Conservation (phyloP, 2,329 filamentous ascomycete species). For the Hirsutella thompsonii region DNA sequence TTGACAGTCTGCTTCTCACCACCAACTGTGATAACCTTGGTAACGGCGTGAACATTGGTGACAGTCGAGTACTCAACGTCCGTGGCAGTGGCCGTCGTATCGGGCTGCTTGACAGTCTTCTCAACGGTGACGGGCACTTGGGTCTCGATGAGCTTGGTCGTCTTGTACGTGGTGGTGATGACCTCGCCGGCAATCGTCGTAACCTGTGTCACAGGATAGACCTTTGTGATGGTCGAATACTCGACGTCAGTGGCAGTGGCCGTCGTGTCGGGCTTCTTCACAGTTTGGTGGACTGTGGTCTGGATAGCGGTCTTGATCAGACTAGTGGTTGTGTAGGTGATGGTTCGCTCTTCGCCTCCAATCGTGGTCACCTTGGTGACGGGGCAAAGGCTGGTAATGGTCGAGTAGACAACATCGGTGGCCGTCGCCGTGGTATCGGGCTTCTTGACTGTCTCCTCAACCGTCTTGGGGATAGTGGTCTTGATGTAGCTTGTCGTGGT, state of each 20-base stretch:
- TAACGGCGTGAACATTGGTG: constrained; percentile 17
- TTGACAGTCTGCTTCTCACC: constrained; percentile 16
- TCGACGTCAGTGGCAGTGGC: constrained; percentile 6
- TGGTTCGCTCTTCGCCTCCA: constrained; percentile 22
- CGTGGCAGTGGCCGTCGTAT: constrained; percentile 5
- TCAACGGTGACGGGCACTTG: constrained; percentile 18
- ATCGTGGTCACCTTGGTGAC: constrained; percentile 30
- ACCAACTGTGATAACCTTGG: constrained; percentile 19
- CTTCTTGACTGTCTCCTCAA: constrained; percentile 15
- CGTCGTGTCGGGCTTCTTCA: constrained; percentile 4
- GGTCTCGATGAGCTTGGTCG: constrained; percentile 23
- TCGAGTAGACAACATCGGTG: constrained; percentile 23
- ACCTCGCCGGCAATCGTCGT: constrained; percentile 27
- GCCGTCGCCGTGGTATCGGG: constrained; percentile 20
- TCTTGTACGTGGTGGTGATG: constrained; percentile 21
- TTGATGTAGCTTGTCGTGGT: constrained; percentile 12
- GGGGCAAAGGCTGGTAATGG: constrained; percentile 29
- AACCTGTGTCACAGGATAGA: constrained; percentile 25
- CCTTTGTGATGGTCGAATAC: constrained; percentile 29
- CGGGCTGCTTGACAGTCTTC: constrained; percentile 5
- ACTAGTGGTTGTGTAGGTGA: constrained; percentile 25
- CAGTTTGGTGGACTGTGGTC: constrained; percentile 20
- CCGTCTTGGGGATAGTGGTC: constrained; percentile 14
- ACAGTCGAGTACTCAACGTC: constrained; percentile 25
- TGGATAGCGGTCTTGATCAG: constrained; percentile 18